Percentiles rank a stretch among this genome's conserved stretches.
phyloP scores from a whole-genome alignment of 1,139 yeast species.

The Pichia sp. region DNA sequence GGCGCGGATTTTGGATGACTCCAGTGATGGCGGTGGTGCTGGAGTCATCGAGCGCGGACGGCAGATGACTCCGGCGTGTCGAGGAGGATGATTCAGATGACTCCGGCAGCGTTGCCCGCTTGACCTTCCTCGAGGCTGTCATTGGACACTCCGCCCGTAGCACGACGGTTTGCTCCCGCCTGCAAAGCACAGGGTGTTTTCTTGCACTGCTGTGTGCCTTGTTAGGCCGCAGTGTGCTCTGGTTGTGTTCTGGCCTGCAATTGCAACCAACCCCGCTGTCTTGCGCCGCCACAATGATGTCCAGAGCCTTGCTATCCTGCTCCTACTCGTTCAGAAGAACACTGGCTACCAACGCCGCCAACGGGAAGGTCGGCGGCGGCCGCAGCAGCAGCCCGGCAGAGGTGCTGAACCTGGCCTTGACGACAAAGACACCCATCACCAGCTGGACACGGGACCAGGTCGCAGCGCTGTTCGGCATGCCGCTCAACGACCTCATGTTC shows the following conservation, averaged over 20 bases:
- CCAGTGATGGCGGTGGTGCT: no score
- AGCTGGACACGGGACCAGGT: constrained; percentile 62
- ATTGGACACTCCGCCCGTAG: not conserved
- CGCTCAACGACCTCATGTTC: constrained; percentile 59
- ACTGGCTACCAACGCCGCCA: constrained; percentile 13
- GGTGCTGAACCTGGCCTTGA: constrained; percentile 24
- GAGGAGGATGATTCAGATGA: not conserved
- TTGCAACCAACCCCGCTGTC: no score
- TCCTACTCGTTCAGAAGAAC: constrained; percentile 6
- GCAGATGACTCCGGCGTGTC: no score
- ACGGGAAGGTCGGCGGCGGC: not conserved
- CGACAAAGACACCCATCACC: constrained; percentile 37
- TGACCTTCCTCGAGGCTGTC: not conserved
- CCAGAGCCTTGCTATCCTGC: not conserved
- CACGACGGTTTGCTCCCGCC: no score
- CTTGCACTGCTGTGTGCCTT: no score
- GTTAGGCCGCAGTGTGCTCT: not conserved
- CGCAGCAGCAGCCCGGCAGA: not conserved
- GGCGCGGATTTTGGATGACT: not conserved
- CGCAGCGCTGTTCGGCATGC: constrained; percentile 55
- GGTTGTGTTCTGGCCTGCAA: no score
- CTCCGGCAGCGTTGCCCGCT: not conserved
- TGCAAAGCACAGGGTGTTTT: no score
- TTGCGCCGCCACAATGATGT: not conserved
- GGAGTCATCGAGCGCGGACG: no score